Evolutionary conservation across 1,284 basidiomycete species (phyloP).

Genomic region (Agaricales sp.): DNA sequence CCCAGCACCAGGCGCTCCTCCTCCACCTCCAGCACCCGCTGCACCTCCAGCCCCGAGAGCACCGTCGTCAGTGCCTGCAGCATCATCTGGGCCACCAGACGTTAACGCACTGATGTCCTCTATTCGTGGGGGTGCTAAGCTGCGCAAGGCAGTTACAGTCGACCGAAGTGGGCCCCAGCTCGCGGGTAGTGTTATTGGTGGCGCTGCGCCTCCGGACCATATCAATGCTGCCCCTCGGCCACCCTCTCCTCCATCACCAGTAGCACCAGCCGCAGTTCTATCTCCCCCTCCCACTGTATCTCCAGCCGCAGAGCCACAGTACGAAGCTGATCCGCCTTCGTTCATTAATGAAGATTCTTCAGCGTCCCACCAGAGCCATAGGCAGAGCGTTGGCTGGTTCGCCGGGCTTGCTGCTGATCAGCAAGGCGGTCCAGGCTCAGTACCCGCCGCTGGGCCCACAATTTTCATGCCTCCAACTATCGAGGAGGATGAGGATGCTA

Average conservation of each 20-base stretch:
- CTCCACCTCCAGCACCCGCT: conserved; percentile 24
- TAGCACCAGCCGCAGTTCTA: conserved; percentile 14
- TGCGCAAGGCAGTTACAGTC: conserved; percentile 76
- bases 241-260: conserved; percentile 28
- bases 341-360: conserved; percentile 12
- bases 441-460: neutral
- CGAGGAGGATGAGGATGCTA: conserved; percentile 45
- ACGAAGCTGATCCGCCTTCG: neutral
- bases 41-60: conserved; percentile 22
- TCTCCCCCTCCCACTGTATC: conserved; percentile 19
- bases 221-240: conserved; percentile 41
- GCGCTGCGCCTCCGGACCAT: conserved; percentile 63
- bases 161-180: conserved; percentile 70
- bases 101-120: conserved; percentile 67
- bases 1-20: conserved; percentile 24
- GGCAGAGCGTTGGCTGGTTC: conserved; percentile 90
- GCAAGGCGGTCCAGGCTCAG: neutral
- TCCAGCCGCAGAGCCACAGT: neutral
- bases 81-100: conserved; percentile 33
- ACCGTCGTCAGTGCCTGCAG: conserved; percentile 27
- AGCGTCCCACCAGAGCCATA: conserved; percentile 32
- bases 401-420: conserved; percentile 76
- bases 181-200: conserved; percentile 74
- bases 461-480: conserved; percentile 37
- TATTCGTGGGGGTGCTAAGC: conserved; percentile 72